Conservation (phyloP, 306 rosid species). For the Malus domestica region DNA sequence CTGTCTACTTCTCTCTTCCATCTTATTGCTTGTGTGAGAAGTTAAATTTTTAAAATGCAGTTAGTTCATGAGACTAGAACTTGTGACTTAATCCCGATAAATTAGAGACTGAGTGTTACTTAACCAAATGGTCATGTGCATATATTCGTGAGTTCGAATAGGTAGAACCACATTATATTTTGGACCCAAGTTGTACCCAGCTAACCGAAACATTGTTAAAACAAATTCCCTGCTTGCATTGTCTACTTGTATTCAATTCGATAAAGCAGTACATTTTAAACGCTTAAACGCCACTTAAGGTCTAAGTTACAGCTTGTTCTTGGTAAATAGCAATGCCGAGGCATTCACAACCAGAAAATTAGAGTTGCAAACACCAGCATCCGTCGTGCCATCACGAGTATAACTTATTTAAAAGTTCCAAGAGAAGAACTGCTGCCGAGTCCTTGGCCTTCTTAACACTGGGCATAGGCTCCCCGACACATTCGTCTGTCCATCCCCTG, state of each 20-base stretch:
- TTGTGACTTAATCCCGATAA: too few species aligned
- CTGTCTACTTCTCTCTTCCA: too few species aligned
- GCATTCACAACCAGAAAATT: background rate
- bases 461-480: slow-evolving; percentile 97
- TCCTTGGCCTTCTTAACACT: slow-evolving; percentile 98
- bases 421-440: slow-evolving; percentile 91
- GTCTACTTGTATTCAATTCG: background rate
- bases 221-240: background rate
- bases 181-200: background rate
- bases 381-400: slow-evolving; percentile 44
- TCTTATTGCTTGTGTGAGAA: too few species aligned
- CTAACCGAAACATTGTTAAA: background rate
- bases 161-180: background rate
- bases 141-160: background rate
- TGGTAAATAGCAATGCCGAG: slow-evolving; percentile 3
- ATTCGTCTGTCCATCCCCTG: slow-evolving; percentile 90
- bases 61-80: too few species aligned
- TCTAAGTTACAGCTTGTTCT: background rate
- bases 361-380: background rate
- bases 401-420: slow-evolving; percentile 65
- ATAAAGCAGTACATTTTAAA: background rate
- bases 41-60: too few species aligned
- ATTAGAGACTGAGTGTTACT: too few species aligned
- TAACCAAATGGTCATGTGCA: background rate
- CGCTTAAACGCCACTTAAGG: fast-evolving